Base-by-base conservation (phyloP, 345 rosid species). In the Nasturtium officinale region DNA sequence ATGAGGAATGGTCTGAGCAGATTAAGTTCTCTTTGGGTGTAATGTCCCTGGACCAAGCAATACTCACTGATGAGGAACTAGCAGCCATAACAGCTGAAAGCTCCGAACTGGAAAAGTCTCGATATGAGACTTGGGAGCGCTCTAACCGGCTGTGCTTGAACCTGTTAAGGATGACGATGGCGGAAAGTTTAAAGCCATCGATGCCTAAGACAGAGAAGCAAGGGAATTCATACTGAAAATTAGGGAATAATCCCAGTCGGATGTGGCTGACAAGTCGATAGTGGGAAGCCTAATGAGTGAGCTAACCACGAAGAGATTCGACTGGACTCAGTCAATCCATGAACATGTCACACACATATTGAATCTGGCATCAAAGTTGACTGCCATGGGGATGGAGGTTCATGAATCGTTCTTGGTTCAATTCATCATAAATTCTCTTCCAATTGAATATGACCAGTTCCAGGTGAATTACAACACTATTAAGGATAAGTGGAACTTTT, bases 291-390 rank as follows among this genome's bases (percentile, higher is more conserved):
- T 42, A 5, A 42, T 42, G 46, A 13, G 17, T 42, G 46, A 15
- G 46, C 8, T 42, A 0, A 42, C 46, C 2, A 42, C 17, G 3
- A 42, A 42, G 0, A 42, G 17, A 4, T 6, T 32, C 9, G 32
- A 48, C 7, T 66, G 48, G 48, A 29, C 47, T 32, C 48, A 32
- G 26, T 18, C 71, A 12, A 66, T 52, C 17, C 11, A 32, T 33
- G 71, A 66, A 2, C 60, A 66, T 37, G 30, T 66, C 4, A 66
- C 57, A 0, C 59, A 47, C 71, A 51, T 66, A 23, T 50, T 60
- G 1, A 66, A 66, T 4, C 7, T 66, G 48, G 33, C 17, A 20
- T 9, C 59, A 50, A 51, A 6, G 16, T 20, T 51, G n/a, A 12
- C 16, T 29, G 9, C 15, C n/a, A 9, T 66, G 20, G 18, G 48